Percentiles rank a stretch among this genome's conserved stretches.
These are phyloP conservation scores for Pythium brachiatum DNA, from an alignment of 352 stramenopile species.

Conservation along the genomic window DNA sequence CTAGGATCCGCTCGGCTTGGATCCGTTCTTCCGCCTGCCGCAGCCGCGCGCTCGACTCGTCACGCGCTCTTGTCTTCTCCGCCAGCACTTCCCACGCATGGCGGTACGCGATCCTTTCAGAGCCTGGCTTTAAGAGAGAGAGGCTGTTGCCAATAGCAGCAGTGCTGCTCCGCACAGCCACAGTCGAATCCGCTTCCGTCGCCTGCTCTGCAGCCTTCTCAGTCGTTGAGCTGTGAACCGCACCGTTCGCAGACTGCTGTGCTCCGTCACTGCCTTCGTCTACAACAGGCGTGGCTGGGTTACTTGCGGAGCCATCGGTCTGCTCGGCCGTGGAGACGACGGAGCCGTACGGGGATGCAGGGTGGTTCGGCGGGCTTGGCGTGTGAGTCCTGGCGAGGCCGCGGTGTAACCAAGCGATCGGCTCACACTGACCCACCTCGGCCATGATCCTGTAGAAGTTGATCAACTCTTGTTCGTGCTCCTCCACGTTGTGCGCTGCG, in stretches of 20 bases:
- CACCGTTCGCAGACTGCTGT: neutral
- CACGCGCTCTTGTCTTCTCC: neutral
- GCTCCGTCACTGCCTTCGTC: conserved; percentile 3
- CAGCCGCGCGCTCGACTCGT: conserved; percentile 24
- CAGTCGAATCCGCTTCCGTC: neutral
- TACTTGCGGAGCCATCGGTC: conserved; percentile 16
- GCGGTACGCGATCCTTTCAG: neutral
- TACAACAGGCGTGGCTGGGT: conserved; percentile 14
- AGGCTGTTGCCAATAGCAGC: neutral
- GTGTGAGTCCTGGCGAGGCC: neutral
- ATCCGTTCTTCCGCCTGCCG: conserved; percentile 36
- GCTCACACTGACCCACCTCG: neutral
- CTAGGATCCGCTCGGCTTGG: conserved; percentile 23
- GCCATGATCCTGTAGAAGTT: conserved; percentile 14
- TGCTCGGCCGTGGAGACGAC: conserved; percentile 14
- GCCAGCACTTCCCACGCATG: neutral
- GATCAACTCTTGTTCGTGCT: neutral
- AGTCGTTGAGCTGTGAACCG: neutral
- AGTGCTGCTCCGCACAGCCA: neutral
- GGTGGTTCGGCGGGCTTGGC: neutral
- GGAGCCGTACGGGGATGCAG: neutral
- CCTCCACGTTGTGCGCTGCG: conserved; percentile 5
- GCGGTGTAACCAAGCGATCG: neutral
- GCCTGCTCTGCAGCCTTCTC: neutral
- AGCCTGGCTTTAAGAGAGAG: neutral